Base-by-base conservation (phyloP, 2,329 filamentous ascomycete genomes). In the Geoglossum cookeanum region DNA sequence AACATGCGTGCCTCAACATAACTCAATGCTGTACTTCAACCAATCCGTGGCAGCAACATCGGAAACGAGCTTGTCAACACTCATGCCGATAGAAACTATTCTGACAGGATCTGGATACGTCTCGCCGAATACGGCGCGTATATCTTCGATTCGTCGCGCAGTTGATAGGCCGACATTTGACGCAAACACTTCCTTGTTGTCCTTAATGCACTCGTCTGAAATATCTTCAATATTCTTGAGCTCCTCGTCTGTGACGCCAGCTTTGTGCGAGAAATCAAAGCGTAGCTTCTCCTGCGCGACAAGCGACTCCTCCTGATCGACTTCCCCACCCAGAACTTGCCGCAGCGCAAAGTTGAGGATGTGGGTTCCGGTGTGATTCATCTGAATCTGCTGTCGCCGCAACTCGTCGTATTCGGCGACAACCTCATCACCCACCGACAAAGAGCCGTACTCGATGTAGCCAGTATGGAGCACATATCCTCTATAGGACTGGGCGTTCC, bases 211-310 rank as follows among this genome's bases (percentile, higher is more conserved):
- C n/a, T n/a, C n/a, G n/a, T n/a, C n/a, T n/a, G 86, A 87, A 61
- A 87, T 78, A 58, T 86, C 80, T 71, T 97, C 92, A 58, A 98
- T 87, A 73, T 85, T 85, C 67, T 80, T 79, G n/a, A 98, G 76
- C 67, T 97, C 87, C 0, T 80, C 75, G 56, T 91, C 78, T 37
- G 84, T 82, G 53, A 96, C 79, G 27, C 76, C 81, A 3, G 83
- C 72, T 73, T 96, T 96, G 76, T 97, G 87, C 32, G 89, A 95
- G 71, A 98, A 97, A 70, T 98, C 92, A 66, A 97, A 98, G n/a
- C 92, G 85, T 55, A 98, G 77, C 75, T 98, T 98, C 68, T 97
- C 90, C 49, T 87, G 81, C 58, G 94, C 88, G 55, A 98, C 92
- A 2, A 97, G 78, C 3, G 92, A 98, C 22, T 92, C 92, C 72